Conservation (phyloP, 495 filamentous ascomycete species). For the Astrothelium subdiscretum region DNA sequence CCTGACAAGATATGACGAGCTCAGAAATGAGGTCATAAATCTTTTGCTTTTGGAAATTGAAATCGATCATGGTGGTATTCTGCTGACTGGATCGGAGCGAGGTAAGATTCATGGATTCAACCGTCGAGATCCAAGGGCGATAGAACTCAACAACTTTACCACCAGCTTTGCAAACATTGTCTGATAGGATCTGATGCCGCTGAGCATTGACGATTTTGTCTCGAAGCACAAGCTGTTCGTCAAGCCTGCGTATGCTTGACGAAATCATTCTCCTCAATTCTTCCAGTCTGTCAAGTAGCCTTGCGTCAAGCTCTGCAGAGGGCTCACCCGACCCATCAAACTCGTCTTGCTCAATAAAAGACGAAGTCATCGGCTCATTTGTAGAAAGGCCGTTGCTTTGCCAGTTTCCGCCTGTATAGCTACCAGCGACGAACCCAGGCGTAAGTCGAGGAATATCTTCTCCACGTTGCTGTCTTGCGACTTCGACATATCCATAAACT, state of each 20-base stretch:
- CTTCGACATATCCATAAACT: conserved; percentile 90
- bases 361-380: conserved; percentile 55
- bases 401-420: conserved; percentile 76
- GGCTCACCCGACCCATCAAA: conserved; percentile 62
- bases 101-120: conserved; percentile 80
- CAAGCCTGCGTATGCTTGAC: conserved; percentile 68
- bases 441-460: conserved; percentile 80
- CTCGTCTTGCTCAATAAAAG: conserved; percentile 72
- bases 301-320: conserved; percentile 56
- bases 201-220: conserved; percentile 64
- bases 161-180: conserved; percentile 61
- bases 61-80: conserved; percentile 78
- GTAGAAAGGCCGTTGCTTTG: conserved; percentile 73
- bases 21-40: conserved; percentile 89
- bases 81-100: conserved; percentile 61
- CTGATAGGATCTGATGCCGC: conserved; percentile 60
- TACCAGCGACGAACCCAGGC: conserved; percentile 83
- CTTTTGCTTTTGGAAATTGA: conserved; percentile 78
- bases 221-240: conserved; percentile 64
- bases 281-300: conserved; percentile 70
- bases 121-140: conserved; percentile 71
- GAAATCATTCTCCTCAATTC: conserved; percentile 70
- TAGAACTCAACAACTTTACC: conserved; percentile 73
- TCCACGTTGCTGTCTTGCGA: conserved; percentile 81
- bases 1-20: conserved; percentile 73